These are phyloP conservation scores for Hypholoma fasciculare DNA, from an alignment of 768 basidiomycete species.

Conservation along the genomic window DNA sequence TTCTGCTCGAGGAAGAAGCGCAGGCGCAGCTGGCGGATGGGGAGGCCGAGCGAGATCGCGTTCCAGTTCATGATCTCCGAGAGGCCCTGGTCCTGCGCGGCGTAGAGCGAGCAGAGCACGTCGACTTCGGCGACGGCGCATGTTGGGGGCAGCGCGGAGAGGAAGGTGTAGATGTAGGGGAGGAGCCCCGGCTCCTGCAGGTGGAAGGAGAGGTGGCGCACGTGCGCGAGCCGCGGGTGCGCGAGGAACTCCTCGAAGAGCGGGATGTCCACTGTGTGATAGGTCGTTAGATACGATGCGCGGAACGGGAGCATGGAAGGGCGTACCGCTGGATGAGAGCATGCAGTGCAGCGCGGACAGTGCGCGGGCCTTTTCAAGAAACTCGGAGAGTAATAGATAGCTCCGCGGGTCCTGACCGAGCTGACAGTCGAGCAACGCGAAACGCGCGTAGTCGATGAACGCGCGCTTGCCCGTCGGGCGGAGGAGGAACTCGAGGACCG, in stretches of 20 bases:
- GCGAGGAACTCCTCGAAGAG: neutral
- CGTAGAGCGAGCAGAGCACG: neutral
- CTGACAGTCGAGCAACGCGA: neutral
- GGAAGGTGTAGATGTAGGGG: neutral
- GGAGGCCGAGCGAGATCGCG: neutral
- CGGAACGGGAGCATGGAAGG: too few relatives aligned
- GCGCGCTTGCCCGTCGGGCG: neutral
- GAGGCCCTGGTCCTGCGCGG: neutral
- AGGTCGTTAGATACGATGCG: neutral
- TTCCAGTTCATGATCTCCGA: neutral
- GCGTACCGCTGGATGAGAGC: neutral
- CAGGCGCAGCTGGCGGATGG: neutral
- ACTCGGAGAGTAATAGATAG: neutral
- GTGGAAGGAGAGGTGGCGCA: neutral
- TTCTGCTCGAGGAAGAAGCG: conserved; percentile 1
- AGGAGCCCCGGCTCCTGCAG: neutral
- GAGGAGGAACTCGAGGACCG: neutral
- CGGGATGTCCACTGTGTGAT: neutral
- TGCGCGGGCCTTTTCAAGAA: neutral
- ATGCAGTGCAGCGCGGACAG: neutral
- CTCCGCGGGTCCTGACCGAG: neutral
- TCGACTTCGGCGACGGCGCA: neutral
- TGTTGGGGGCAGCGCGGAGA: neutral
- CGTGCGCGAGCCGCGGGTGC: neutral
- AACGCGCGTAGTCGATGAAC: neutral